Percentiles rank a stretch among this genome's conserved stretches.
phyloP scores from a whole-genome alignment of 2,329 filamentous ascomycete species.

The Trichoderma sp. region DNA sequence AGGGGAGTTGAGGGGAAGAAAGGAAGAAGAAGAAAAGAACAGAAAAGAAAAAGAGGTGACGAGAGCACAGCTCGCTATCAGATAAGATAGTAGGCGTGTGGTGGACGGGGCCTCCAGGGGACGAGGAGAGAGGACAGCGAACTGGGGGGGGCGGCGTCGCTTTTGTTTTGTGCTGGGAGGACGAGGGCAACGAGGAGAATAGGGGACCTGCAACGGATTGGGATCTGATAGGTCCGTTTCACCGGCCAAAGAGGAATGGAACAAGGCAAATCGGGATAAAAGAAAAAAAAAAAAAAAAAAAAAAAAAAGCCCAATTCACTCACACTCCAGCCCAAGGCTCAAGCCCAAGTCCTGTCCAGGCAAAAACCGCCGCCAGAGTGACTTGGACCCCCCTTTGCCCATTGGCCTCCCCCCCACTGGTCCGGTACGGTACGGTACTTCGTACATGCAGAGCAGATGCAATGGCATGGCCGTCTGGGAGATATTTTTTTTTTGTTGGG shows the following conservation, averaged over 20 bases:
- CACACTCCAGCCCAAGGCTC: neutral
- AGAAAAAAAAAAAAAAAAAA: neutral
- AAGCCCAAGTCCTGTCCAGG: neutral
- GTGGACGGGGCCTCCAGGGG: neutral
- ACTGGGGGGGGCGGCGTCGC: neutral
- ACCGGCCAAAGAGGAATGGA: neutral
- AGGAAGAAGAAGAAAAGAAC: neutral
- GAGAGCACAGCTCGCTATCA: conserved; percentile 15
- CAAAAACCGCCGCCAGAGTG: neutral
- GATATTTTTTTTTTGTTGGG: neutral
- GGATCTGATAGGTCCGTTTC: neutral
- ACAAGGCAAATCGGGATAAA: neutral
- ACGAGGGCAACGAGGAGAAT: neutral
- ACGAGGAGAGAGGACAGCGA: neutral
- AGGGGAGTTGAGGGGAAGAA: neutral
- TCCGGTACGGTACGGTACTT: neutral
- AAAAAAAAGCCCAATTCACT: neutral
- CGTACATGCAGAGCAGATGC: neutral
- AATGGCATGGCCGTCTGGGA: neutral
- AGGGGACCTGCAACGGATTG: neutral
- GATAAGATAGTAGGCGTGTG: conserved; percentile 9
- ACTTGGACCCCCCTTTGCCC: neutral
- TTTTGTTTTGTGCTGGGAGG: neutral
- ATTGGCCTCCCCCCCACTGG: neutral
- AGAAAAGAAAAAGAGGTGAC: neutral